Base-by-base conservation (phyloP, 2,329 filamentous ascomycete species). In the Alternaria alternata region DNA sequence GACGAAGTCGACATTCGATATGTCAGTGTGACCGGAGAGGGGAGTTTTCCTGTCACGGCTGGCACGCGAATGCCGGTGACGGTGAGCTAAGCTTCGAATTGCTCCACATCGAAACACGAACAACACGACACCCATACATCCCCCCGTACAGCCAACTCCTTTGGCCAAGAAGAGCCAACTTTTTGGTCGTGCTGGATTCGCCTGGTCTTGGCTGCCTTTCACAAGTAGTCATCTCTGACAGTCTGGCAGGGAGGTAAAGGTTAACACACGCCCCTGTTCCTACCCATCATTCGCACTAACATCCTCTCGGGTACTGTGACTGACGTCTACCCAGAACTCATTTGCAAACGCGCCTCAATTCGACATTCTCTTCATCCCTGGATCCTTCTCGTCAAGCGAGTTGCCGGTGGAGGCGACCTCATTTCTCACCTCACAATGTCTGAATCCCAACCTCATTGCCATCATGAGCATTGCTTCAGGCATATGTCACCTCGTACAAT, bases 191-290 rank as follows among this genome's bases (percentile, higher is more conserved):
- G 74, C 71, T 66, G 72, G 73, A 73, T 74, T 75, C 70, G 66
- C 67, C 69, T 66, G 67, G 68, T 70, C 66, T 71, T 72, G 71
- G 55, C 65, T 71, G 43, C 57, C 47, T 61, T 42, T 22, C 12
- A 41, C 47, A 57, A 58, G 51, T 65, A 67, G 69, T 66, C 67
- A 71, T 72, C 66, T 72, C 67, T 73, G 70, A 59, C 61, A 74
- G 58, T 73, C 73, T 77, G 70, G 73, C 75, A 69, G 66, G 71
- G 73, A 77, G 72, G 67, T 63, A 76, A 76, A 77, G 74, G 75
- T 76, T 68, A 74, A 73, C 65, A 71, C 64, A 62, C 59, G 42
- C 70, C 72, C 71, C 63, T 36, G n/a, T 55, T 39, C 12, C 20
- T 44, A 53, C 44, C 61, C 62, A 47, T 46, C 42, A 41, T 39